phyloP scores from a whole-genome alignment of 768 basidiomycete genomes.

The Gymnopilus junonius region DNA sequence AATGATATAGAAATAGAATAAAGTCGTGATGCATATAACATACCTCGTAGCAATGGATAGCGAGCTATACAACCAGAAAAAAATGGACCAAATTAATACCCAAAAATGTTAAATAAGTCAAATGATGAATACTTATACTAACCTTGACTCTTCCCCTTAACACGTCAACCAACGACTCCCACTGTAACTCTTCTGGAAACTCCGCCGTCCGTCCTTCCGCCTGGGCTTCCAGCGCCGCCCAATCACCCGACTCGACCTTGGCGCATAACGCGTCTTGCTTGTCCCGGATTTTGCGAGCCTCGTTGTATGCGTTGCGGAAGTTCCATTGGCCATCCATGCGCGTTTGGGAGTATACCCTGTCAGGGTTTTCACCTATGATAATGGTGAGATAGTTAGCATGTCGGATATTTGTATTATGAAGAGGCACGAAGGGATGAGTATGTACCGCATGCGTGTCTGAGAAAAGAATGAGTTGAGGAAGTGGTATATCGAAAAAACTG shows the following conservation, averaged over 20 bases:
- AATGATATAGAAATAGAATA: neutral
- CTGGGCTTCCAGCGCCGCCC: conserved; percentile 44
- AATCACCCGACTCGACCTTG: conserved; percentile 48
- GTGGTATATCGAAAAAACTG: neutral
- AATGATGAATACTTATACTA: too few relatives aligned
- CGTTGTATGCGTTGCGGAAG: conserved; percentile 73
- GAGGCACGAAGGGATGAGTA: conserved; percentile 5
- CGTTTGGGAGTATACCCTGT: conserved; percentile 45
- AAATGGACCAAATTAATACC: neutral
- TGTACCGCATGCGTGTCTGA: conserved; percentile 69
- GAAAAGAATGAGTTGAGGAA: neutral
- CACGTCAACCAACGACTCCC: conserved; percentile 74
- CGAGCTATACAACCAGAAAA: conserved; percentile 28
- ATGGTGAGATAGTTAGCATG: neutral
- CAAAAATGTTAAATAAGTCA: neutral
- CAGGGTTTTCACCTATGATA: conserved; percentile 59
- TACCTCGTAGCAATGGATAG: conserved; percentile 50
- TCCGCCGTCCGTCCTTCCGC: conserved; percentile 26
- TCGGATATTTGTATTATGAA: conserved; percentile 1
- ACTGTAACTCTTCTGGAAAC: conserved; percentile 73
- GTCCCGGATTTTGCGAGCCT: conserved; percentile 66
- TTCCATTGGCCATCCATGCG: conserved; percentile 71
- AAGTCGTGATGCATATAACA: too few relatives aligned
- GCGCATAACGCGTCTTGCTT: conserved; percentile 71
- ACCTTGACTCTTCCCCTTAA: conserved; percentile 79